A percentile compares a stretch with the other conserved stretches of the same genome.
Evolutionary conservation across 441 rosid species (phyloP).

Genomic region (Daphne laureola): DNA sequence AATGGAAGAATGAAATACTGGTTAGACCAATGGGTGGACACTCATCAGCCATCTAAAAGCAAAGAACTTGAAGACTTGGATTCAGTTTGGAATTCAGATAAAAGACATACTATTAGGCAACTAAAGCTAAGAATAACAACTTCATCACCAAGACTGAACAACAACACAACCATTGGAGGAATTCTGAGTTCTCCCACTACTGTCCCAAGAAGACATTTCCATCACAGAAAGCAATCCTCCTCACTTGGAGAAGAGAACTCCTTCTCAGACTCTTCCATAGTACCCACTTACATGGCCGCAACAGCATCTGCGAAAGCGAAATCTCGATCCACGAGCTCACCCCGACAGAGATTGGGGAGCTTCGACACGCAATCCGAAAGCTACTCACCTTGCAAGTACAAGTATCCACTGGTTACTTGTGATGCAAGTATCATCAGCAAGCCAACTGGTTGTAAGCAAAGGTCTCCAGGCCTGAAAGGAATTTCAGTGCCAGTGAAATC

Average conservation of each 20-base stretch:
- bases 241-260: slow-evolving; percentile 56
- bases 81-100: slow-evolving; percentile 30
- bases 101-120: slow-evolving; percentile 26
- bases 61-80: slow-evolving; percentile 78
- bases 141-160: slow-evolving; percentile 8
- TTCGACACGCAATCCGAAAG: slow-evolving; percentile 71
- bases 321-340: slow-evolving; percentile 70
- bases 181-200: slow-evolving; percentile 21
- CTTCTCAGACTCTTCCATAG: slow-evolving; percentile 27
- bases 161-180: slow-evolving; percentile 18
- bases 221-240: slow-evolving; percentile 41
- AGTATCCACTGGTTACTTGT: slow-evolving; percentile 35
- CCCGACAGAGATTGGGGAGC: slow-evolving; percentile 50
- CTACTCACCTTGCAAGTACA: slow-evolving; percentile 74
- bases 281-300: slow-evolving; percentile 86
- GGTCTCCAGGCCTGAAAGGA: slow-evolving; percentile 75
- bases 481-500: slow-evolving; percentile 46
- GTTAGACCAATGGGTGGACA: slow-evolving; percentile 88
- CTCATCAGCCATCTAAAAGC: slow-evolving; percentile 51
- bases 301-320: slow-evolving; percentile 87
- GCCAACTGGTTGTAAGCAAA: slow-evolving; percentile 47
- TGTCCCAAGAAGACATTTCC: slow-evolving; percentile 38
- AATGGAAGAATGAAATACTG: slow-evolving; percentile 75
- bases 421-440: slow-evolving; percentile 25
- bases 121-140: slow-evolving; percentile 22